These are phyloP conservation scores for Triticum monococcum DNA, from an alignment of 176 grass and related monocot species.

Conservation along the genomic window DNA sequence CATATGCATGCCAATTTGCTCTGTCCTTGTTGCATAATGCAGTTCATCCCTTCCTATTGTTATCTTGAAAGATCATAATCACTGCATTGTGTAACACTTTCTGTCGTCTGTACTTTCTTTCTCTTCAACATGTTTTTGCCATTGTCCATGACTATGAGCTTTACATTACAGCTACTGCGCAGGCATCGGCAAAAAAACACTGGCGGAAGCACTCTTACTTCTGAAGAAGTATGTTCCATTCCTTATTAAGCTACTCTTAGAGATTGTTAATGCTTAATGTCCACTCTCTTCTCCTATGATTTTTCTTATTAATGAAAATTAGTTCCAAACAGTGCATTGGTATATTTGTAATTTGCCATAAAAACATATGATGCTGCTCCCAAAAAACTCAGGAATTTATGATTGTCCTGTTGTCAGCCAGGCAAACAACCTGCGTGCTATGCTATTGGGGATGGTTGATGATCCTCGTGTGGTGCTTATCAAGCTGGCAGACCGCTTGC, in stretches of 20 bases:
- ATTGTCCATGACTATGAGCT: conserved; percentile 27
- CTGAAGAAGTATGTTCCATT: conserved; percentile 81
- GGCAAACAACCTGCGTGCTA: conserved; percentile 95
- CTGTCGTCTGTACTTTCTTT: conserved; percentile 11
- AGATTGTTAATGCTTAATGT: conserved; percentile 3
- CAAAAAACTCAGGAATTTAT: conserved; percentile 37
- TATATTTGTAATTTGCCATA: conserved; percentile 5
- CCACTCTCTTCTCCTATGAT: conserved; percentile 10
- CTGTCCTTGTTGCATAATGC: background rate
- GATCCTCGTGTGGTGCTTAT: conserved; percentile 98
- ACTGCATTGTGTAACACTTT: background rate
- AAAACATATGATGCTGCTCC: conserved; percentile 14
- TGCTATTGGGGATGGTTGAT: conserved; percentile 98
- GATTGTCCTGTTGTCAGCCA: conserved; percentile 54
- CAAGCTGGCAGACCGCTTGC: conserved; percentile 92
- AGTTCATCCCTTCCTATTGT: conserved; percentile 12
- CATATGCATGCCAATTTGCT: background rate
- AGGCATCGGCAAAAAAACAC: conserved; percentile 81
- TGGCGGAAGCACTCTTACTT: conserved; percentile 75
- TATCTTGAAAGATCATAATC: conserved; percentile 2
- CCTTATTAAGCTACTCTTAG: conserved; percentile 8
- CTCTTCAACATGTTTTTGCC: conserved; percentile 8
- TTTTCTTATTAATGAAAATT: conserved; percentile 21
- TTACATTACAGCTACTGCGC: conserved; percentile 61
- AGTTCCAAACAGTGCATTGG: conserved; percentile 9